Percentiles rank a stretch among this genome's conserved stretches.
Evolutionary conservation across 2,329 filamentous ascomycete species (phyloP).

Genomic region (Nothopassalora personata): DNA sequence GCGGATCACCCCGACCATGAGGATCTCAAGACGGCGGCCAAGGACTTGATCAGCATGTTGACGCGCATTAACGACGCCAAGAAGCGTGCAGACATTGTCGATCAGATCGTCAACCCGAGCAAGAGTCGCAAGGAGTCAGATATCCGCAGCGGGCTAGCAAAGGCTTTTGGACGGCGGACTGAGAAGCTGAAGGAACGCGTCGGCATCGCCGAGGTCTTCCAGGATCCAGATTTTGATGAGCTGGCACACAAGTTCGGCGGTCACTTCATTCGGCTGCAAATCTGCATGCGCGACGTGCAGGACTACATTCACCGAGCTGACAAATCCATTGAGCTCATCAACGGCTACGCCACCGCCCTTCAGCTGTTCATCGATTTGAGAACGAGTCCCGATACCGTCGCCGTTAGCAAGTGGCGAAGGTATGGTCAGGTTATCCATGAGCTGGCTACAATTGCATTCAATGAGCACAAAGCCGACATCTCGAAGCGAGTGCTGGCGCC

Average conservation of each 20-base stretch:
- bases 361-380: slow-evolving; percentile 70
- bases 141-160: slow-evolving; percentile 74
- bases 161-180: slow-evolving; percentile 82
- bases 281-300: slow-evolving; percentile 90
- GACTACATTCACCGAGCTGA: slow-evolving; percentile 80
- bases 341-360: slow-evolving; percentile 74
- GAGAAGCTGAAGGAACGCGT: slow-evolving; percentile 75
- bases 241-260: slow-evolving; percentile 83
- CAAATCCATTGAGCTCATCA: slow-evolving; percentile 73
- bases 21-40: slow-evolving; percentile 64
- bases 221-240: slow-evolving; percentile 76
- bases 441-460: slow-evolving; percentile 73
- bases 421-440: slow-evolving; percentile 85
- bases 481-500: slow-evolving; percentile 80
- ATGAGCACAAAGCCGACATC: slow-evolving; percentile 70
- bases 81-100: slow-evolving; percentile 87
- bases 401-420: slow-evolving; percentile 90
- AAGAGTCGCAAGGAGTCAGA: slow-evolving; percentile 85
- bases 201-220: slow-evolving; percentile 59
- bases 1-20: slow-evolving; percentile 74
- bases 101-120: slow-evolving; percentile 66
- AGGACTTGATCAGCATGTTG: slow-evolving; percentile 59
- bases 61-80: slow-evolving; percentile 86
- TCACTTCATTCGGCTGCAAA: slow-evolving; percentile 85
- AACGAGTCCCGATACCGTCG: slow-evolving; percentile 69